phyloP scores from a whole-genome alignment of 139 green algal species.

The Ettlia oleoabundans region DNA sequence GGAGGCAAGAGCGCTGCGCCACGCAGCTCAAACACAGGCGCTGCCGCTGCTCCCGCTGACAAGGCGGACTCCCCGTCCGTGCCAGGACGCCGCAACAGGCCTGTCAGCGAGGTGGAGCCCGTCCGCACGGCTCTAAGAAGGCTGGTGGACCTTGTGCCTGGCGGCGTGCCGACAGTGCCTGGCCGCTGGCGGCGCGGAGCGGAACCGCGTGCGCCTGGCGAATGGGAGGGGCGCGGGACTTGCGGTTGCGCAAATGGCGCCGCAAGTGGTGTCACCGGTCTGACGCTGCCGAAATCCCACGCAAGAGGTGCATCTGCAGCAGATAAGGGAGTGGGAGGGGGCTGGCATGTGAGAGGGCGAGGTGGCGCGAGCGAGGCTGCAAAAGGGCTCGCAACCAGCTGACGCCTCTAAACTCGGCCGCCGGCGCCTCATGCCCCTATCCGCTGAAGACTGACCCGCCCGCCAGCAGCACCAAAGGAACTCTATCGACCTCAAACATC shows the following conservation, averaged over 20 bases:
- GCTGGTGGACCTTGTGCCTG: neutral
- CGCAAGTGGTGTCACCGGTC: neutral
- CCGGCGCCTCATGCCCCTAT: no score
- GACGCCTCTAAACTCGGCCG: no score
- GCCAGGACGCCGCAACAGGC: constrained; percentile 19
- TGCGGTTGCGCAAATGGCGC: neutral
- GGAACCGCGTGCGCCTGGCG: neutral
- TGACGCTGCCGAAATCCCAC: neutral
- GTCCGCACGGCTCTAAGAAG: constrained; percentile 13
- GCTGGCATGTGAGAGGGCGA: neutral
- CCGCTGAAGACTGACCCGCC: no score
- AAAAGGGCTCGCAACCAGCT: no score
- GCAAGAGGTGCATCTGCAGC: neutral
- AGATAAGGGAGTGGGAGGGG: neutral
- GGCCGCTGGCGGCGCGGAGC: neutral
- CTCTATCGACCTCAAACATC: no score
- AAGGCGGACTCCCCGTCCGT: neutral
- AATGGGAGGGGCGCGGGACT: no score
- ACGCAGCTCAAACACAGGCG: constrained; percentile 27
- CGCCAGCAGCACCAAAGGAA: no score
- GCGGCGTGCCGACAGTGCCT: neutral
- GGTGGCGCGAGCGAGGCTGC: no score
- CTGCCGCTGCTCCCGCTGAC: neutral
- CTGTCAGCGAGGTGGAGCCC: constrained; percentile 12
- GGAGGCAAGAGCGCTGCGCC: constrained; percentile 10